Percentiles rank a stretch among this genome's conserved stretches.
Evolutionary conservation across 129 eudicot species (phyloP).

Genomic region (Artemisia tridentata): DNA sequence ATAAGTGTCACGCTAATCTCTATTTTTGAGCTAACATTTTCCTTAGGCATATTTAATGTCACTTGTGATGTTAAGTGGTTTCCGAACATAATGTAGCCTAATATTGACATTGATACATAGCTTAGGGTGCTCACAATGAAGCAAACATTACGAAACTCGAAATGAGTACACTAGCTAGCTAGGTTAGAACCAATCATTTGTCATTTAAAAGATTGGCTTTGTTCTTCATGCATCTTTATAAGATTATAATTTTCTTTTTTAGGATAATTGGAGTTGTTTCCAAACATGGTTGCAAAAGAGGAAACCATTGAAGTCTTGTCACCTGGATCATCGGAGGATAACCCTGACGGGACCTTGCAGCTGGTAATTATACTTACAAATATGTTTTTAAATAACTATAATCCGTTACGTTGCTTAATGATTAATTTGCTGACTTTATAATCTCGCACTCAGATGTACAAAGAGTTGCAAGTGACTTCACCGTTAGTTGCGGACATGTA

Average conservation of each 20-base stretch:
- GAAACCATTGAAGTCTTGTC: background rate
- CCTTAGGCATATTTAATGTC: slow-evolving; percentile 57
- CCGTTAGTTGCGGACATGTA: background rate
- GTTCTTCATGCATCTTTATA: background rate
- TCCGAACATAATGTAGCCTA: slow-evolving; percentile 62
- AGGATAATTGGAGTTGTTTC: background rate
- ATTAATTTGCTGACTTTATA: background rate
- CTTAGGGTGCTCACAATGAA: slow-evolving; percentile 40
- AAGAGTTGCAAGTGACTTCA: background rate
- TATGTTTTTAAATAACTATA: background rate
- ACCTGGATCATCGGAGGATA: background rate
- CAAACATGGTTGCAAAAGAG: background rate
- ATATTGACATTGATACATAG: slow-evolving; percentile 51
- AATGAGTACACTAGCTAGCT: too few relatives aligned
- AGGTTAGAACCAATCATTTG: background rate
- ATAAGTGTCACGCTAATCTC: slow-evolving; percentile 53
- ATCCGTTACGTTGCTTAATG: background rate
- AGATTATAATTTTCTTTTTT: background rate
- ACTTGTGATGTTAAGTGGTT: slow-evolving; percentile 44
- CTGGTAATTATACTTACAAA: background rate
- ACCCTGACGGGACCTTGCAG: background rate
- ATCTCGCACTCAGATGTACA: background rate
- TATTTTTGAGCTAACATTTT: slow-evolving; percentile 42
- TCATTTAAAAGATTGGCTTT: background rate
- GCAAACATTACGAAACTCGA: slow-evolving; percentile 27